These are phyloP conservation scores for Podaxis carcinomalis DNA, from an alignment of 768 basidiomycete species.

Conservation along the genomic window DNA sequence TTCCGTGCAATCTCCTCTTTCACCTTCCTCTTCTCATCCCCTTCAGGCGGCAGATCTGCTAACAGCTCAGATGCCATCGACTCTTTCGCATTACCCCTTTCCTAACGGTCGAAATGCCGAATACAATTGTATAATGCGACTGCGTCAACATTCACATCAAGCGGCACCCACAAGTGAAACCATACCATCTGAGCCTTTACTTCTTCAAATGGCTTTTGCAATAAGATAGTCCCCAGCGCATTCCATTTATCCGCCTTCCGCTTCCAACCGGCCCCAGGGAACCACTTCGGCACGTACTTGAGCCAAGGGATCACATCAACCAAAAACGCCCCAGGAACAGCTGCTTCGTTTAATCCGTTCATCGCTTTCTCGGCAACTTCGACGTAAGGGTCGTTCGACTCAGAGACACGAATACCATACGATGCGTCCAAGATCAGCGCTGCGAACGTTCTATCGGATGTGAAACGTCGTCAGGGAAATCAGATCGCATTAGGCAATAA, in stretches of 20 bases:
- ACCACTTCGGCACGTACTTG: slow-evolving; percentile 31
- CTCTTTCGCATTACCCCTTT: not conserved
- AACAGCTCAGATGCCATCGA: slow-evolving; percentile 5
- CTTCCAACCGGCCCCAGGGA: slow-evolving; percentile 34
- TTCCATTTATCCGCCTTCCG: slow-evolving; percentile 12
- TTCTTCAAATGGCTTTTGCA: slow-evolving; percentile 3
- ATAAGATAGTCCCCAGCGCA: not conserved
- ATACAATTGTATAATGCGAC: not conserved
- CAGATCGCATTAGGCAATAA: not conserved
- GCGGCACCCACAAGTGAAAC: not conserved
- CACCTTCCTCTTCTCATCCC: not conserved
- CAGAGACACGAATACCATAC: slow-evolving; percentile 25
- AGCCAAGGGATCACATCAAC: slow-evolving; percentile 18
- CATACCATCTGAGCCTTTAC: slow-evolving; percentile 11
- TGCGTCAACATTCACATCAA: not conserved
- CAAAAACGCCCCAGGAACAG: slow-evolving; percentile 18
- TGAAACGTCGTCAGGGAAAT: slow-evolving; percentile 1
- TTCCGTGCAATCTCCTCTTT: slow-evolving; percentile 6
- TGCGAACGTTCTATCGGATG: not conserved
- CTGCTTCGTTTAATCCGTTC: slow-evolving; percentile 18
- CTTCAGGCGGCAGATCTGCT: not conserved
- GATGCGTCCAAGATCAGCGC: slow-evolving; percentile 20
- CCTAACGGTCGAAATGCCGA: not conserved
- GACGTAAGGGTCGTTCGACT: slow-evolving; percentile 31
- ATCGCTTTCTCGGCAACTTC: slow-evolving; percentile 26